These are phyloP conservation scores for Cronartium ribicola DNA, from an alignment of 1,284 basidiomycete genomes.

Conservation along the genomic window DNA sequence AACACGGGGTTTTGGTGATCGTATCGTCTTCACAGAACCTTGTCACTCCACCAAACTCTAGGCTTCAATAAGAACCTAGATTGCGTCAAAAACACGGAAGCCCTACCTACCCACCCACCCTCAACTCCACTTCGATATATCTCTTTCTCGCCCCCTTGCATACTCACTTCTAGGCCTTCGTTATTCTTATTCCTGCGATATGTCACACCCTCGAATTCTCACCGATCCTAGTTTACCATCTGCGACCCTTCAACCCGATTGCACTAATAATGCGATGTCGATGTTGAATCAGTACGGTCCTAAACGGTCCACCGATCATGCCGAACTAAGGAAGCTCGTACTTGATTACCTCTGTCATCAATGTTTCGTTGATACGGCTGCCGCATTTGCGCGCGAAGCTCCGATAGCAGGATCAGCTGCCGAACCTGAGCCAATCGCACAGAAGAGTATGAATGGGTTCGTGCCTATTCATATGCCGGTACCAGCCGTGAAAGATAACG, in stretches of 20 bases:
- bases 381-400: constrained; percentile 63
- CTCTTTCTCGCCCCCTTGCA: too few relatives aligned
- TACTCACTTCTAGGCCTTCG: too few relatives aligned
- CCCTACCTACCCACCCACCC: too few relatives aligned
- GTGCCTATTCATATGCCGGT: constrained; percentile 1
- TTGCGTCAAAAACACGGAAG: too few relatives aligned
- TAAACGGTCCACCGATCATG: constrained; percentile 12
- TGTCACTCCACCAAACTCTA: too few relatives aligned
- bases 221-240: constrained; percentile 37
- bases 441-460: not conserved
- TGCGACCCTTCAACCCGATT: constrained; percentile 10
- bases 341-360: constrained; percentile 73
- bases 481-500: constrained; percentile 32
- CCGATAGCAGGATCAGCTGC: not conserved
- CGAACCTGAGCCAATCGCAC: constrained; percentile 1
- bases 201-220: constrained; percentile 15
- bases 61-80: too few relatives aligned
- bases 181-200: not conserved
- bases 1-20: too few relatives aligned
- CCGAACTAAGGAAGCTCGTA: constrained; percentile 60
- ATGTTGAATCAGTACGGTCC: constrained; percentile 30
- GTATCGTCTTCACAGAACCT: too few relatives aligned
- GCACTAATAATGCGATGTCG: constrained; percentile 6
- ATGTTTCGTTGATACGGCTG: constrained; percentile 66
- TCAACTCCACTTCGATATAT: too few relatives aligned